Base-by-base conservation (phyloP, 2,329 filamentous ascomycete species). In the Colletotrichum plurivorum region DNA sequence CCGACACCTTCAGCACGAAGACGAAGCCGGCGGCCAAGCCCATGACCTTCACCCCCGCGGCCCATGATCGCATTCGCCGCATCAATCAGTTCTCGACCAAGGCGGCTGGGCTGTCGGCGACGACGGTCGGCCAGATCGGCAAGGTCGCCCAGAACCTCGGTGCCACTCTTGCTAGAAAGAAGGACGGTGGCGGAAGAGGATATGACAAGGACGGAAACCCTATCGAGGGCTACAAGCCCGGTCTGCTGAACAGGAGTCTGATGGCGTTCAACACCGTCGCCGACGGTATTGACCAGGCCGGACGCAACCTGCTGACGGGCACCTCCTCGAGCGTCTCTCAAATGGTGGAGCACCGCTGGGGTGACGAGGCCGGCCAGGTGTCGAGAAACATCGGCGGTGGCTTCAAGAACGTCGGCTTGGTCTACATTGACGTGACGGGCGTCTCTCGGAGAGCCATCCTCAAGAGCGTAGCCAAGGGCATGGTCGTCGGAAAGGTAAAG, bases 241-340 rank as follows among this genome's bases (percentile, higher is more conserved):
- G 96, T 5, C 83, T 99, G 36, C 83, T 99, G 73, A 99, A 99
- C 83, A 98, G 97, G 86, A 94, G 92, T 71, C 85, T 99, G 84
- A 98, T 99, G 84, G 96, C 96, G 0, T 98, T 98, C 79, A 94
- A 93, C 46, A 99, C 96, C 0, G 89, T 99, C 52, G 93, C 94
- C 25, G 96, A 99, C 76, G 96, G 96, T 45, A 93, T 98, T 67
- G 95, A 97, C 73, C 92, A 97, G 73, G 93, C 94, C 2, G 93
- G 94, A 1, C 92, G 92, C 61, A 93, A 90, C 71, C 84, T 99
- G 36, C 85, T 99, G 36, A 89, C 88, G 5, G 91, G 91, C 10
- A 89, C 92, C 3, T 92, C 93, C 4, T 86, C 87, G 1, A 94
- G 95, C n/a, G 92, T 95, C 25, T 94, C 90, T 43, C 93, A 92